Evolutionary conservation across 2,329 filamentous ascomycete species (phyloP), one percentile per base, ranked within the genome.

Genomic region (Paraphaeosphaeria sporulosa): DNA sequence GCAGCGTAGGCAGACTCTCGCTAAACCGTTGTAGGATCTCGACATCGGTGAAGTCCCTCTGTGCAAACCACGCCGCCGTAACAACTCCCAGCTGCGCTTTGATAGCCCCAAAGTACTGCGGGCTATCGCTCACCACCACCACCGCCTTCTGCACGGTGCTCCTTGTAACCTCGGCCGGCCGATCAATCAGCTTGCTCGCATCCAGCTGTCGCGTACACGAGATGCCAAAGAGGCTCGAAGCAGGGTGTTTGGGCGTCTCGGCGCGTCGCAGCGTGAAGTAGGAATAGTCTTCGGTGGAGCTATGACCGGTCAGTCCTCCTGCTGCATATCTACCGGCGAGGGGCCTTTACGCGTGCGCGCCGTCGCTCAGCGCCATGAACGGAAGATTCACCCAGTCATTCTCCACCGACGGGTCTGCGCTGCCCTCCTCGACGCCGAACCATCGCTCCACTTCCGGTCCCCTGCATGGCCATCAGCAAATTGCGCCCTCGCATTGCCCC

Each of bases 121-220:
- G 95, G 64, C 88, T 93, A 78, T 97, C 92, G 57, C 92, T 93
- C 68, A 99, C 93, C 57, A 97, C 93, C 48, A 99, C 94, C 3
- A 99, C 93, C 15, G 94, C 95, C 82, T 99, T 99, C 77, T 99
- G 95, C 44, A 99, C 95, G 1, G 95, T 97, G 61, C 93, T 97
- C 63, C 95, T 87, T n/a, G 95, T 99, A 54, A 99, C 95, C 59
- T 98, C 94, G 53, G 90, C 83, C 0, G 93, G 91, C 30, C 92
- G 87, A 73, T 92, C 88, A 66, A 93, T 85, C 64, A 99, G 84
- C 70, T 89, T 84, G 15, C 88, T 87, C 17, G 93, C 86, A 73
- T 96, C 92, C 72, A 99, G 86, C 80, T 98, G 95, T 61, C 94
- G 87, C 17, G 94, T 97, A 78, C 95, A 99, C 19, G 93, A 91